A percentile compares a stretch with the other conserved stretches of the same genome.
These are phyloP conservation scores for Millerozyma acaciae DNA, from an alignment of 805 yeast genomes.

Conservation along the genomic window DNA sequence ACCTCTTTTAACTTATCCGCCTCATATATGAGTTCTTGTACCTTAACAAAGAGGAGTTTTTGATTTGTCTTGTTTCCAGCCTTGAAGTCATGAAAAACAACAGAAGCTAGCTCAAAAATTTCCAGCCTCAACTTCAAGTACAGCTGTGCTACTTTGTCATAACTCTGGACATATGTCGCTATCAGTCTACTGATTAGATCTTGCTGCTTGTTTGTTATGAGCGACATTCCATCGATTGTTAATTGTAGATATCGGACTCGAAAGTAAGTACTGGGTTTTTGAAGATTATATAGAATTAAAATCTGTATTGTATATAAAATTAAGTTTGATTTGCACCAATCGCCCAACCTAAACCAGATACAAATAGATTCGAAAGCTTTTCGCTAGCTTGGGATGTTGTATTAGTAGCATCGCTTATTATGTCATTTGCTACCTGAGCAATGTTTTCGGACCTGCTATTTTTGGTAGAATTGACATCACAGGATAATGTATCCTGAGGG, in stretches of 20 bases:
- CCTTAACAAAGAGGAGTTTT: too few relatives aligned
- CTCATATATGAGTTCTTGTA: conserved; percentile 24
- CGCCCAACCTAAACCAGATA: conserved; percentile 61
- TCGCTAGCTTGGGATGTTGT: conserved; percentile 38
- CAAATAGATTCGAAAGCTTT: conserved; percentile 47
- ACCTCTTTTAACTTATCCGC: conserved; percentile 22
- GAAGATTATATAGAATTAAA: too few relatives aligned
- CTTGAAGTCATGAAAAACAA: conserved; percentile 7
- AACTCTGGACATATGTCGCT: conserved; percentile 23
- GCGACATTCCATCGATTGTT: conserved; percentile 22
- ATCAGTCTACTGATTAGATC: conserved; percentile 30
- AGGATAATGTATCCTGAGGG: conserved; percentile 4
- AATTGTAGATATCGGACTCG: background rate
- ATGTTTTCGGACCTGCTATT: conserved; percentile 12
- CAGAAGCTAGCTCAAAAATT: conserved; percentile 14
- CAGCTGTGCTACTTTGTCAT: conserved; percentile 29
- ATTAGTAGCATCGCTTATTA: conserved; percentile 27
- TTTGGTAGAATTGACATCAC: conserved; percentile 9
- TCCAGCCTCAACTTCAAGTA: conserved; percentile 34
- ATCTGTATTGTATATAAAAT: conserved; percentile 3
- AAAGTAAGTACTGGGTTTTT: background rate
- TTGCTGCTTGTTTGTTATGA: conserved; percentile 28
- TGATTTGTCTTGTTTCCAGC: too few relatives aligned
- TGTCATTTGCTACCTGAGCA: conserved; percentile 22
- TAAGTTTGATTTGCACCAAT: conserved; percentile 44